Evolutionary conservation across 306 rosid genomes (phyloP).

Genomic region (Cucurbita argyrosperma): DNA sequence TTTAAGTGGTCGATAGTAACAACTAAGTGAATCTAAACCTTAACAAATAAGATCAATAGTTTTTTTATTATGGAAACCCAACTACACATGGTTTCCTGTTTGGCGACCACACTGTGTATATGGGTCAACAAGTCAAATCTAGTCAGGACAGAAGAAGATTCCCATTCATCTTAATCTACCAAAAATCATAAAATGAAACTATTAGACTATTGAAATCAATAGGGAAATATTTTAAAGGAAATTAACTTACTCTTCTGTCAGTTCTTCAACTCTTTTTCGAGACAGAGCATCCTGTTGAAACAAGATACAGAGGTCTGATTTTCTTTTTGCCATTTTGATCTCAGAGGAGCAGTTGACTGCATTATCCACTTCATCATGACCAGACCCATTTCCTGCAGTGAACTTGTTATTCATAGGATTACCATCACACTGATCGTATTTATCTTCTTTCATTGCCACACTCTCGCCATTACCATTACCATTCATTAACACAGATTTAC

Average conservation of each 20-base stretch:
- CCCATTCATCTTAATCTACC: neutral
- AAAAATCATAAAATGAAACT: neutral
- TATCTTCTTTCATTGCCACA: constrained; percentile 19
- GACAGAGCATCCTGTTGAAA: constrained; percentile 52
- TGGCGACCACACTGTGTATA: neutral
- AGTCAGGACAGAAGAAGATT: neutral
- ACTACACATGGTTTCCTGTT: neutral
- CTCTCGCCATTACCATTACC: constrained; percentile 20
- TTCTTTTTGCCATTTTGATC: constrained; percentile 47
- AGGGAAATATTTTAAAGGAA: neutral
- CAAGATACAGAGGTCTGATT: constrained; percentile 33
- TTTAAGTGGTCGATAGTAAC: neutral
- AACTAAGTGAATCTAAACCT: neutral
- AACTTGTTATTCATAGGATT: constrained; percentile 19
- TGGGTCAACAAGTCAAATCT: neutral
- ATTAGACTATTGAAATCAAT: neutral
- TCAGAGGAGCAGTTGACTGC: constrained; percentile 12
- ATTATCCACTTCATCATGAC: constrained; percentile 26
- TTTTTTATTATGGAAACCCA: neutral
- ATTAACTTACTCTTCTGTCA: constrained; percentile 51
- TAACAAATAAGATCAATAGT: neutral
- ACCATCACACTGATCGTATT: constrained; percentile 20
- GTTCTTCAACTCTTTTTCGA: constrained; percentile 39
- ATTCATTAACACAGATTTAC: constrained; percentile 18
- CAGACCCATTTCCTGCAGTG: constrained; percentile 16